Evolutionary conservation across 2,329 filamentous ascomycete genomes (phyloP), one percentile per base, ranked within the genome.

Genomic region (Lecanicillium sp.): DNA sequence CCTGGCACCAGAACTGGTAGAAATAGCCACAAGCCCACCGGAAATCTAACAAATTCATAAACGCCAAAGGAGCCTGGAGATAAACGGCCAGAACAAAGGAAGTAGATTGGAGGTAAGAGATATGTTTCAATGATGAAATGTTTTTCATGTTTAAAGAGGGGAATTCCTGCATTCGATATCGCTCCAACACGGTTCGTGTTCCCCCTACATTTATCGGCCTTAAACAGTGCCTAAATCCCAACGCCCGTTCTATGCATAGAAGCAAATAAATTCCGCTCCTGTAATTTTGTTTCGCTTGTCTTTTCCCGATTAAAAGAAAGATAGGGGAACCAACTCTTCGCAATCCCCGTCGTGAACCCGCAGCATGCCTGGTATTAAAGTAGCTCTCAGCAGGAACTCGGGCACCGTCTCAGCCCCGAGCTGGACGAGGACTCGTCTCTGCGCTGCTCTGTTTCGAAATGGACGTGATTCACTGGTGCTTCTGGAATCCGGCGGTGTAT

Each of bases 191-290:
- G 23, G 19, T 24, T 42, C 5, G n/a, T 39, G 37, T 12, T 29
- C n/a, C 8, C 24, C 30, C 23, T 42, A 29, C 37, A 43, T 14
- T n/a, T 48, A 14, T 39, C 26, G 30, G 14, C 19, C 10, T 35
- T 21, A 12, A 17, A 35, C 32, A 39, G 17, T 48, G 39, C 21
- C 38, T 43, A 9, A 26, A 23, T 50, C 21, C 44, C 37, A 47
- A 43, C 38, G 32, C 43, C 43, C 32, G 42, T n/a, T 47, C 39
- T 47, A 47, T 47, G 43, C 49, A 42, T 39, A 46, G 37, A 42
- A 51, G 39, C 19, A 32, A 30, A 38, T 29, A 50, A 19, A 44
- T 32, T 24, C 33, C 23, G 33, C 41, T 37, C 40, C 33, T 27
- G 33, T 44, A 38, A 10, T 33, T 39, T 50, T 19, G 21, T 35